Conservation (phyloP, 768 basidiomycete genomes). For the Tylopilus vinaceipallidus region DNA sequence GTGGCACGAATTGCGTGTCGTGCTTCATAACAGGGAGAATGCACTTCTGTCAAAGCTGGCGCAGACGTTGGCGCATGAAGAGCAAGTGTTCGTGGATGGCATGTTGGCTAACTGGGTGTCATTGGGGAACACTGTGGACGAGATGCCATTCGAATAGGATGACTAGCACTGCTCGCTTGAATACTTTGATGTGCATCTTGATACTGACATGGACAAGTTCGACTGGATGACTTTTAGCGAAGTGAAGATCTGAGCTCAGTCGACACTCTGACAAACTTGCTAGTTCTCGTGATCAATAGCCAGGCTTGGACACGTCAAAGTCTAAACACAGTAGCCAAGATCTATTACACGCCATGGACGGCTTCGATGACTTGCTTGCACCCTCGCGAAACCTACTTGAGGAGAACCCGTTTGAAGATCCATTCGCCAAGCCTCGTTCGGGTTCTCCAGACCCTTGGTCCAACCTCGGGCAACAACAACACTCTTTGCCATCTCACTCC, state of each 20-base stretch:
- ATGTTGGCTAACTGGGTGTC: slow-evolving; percentile 73
- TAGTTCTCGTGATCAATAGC: no score
- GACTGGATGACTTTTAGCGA: not conserved
- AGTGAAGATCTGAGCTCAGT: not conserved
- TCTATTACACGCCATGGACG: slow-evolving; percentile 49
- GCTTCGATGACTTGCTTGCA: slow-evolving; percentile 73
- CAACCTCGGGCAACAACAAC: slow-evolving; percentile 45
- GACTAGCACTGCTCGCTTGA: not conserved
- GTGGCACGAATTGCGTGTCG: slow-evolving; percentile 95
- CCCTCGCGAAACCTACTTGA: slow-evolving; percentile 62
- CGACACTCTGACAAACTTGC: no score
- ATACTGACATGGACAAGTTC: slow-evolving; percentile 13
- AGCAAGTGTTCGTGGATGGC: slow-evolving; percentile 63
- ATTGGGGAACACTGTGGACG: slow-evolving; percentile 64
- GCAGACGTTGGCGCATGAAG: slow-evolving; percentile 71
- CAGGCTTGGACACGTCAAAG: not conserved
- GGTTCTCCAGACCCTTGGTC: slow-evolving; percentile 78
- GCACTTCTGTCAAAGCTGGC: slow-evolving; percentile 72
- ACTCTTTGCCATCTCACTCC: slow-evolving; percentile 13
- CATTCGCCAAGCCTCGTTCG: slow-evolving; percentile 61
- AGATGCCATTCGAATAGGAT: slow-evolving; percentile 81
- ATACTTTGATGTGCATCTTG: slow-evolving; percentile 10
- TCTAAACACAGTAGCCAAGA: not conserved
- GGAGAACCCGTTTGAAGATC: slow-evolving; percentile 74
- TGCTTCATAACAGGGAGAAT: slow-evolving; percentile 89